Percentiles rank a stretch among this genome's conserved stretches.
Evolutionary conservation across 139 green algal genomes (phyloP).

Genomic region (Asterochloris erici): DNA sequence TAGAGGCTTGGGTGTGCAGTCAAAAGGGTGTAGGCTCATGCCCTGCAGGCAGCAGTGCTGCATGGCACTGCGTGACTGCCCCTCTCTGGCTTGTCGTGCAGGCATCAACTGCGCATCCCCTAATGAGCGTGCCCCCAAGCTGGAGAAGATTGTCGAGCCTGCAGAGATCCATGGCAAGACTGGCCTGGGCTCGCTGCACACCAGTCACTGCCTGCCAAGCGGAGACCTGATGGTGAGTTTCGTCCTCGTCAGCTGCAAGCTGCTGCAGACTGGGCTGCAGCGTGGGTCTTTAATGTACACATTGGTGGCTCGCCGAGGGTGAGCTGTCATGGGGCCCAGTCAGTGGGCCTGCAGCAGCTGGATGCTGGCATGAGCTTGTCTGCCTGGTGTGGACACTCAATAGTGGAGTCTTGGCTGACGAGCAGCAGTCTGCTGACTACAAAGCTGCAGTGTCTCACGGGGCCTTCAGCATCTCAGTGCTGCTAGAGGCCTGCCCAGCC

Average conservation of each 20-base stretch:
- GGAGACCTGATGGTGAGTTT: slow-evolving; percentile 48
- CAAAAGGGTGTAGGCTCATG: background rate
- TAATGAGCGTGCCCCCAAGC: slow-evolving; percentile 46
- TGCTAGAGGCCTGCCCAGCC: no score
- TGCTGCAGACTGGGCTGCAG: no score
- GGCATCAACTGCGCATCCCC: slow-evolving; percentile 1
- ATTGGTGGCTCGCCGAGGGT: no score
- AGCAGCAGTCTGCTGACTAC: no score
- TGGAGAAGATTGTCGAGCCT: slow-evolving; percentile 55
- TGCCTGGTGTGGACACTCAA: no score
- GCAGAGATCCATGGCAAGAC: slow-evolving; percentile 43
- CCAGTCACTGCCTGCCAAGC: slow-evolving; percentile 63
- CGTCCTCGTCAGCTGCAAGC: slow-evolving; percentile 10
- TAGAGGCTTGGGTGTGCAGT: background rate
- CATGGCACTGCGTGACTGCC: background rate
- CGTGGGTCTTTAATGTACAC: no score
- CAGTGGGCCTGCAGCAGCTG: no score
- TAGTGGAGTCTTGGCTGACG: no score
- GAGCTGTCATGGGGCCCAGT: no score
- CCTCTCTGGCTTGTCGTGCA: background rate
- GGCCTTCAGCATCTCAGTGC: no score
- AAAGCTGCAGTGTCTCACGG: no score
- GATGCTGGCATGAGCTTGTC: no score
- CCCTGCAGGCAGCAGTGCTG: background rate
- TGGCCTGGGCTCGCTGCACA: slow-evolving; percentile 64